A percentile compares a stretch with the other conserved stretches of the same genome.
Conservation (phyloP, 2,329 filamentous ascomycete genomes). For the Penicillium vulpinum region DNA sequence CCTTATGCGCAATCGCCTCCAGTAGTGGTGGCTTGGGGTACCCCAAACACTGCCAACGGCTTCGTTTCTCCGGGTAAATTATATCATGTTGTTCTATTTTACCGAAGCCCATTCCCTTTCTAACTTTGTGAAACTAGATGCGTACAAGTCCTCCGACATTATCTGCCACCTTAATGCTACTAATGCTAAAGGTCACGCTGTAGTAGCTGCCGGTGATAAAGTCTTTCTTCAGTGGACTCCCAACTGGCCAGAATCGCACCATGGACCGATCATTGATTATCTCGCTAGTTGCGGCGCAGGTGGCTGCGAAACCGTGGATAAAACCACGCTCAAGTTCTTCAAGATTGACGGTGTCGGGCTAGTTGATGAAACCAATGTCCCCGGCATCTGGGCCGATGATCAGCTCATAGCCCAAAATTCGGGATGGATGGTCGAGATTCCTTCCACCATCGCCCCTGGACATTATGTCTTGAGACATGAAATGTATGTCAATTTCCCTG, state of each 20-base stretch:
- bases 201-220: constrained; percentile 59
- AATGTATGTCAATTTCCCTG: constrained; percentile 24
- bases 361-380: constrained; percentile 42
- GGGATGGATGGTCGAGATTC: constrained; percentile 49
- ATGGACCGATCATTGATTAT: constrained; percentile 64
- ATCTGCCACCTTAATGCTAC: constrained; percentile 61
- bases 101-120: neutral
- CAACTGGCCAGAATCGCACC: constrained; percentile 63
- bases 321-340: constrained; percentile 57
- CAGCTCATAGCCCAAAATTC: constrained; percentile 52
- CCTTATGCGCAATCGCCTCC: constrained; percentile 38
- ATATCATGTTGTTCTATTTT: neutral
- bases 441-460: constrained; percentile 46
- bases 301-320: constrained; percentile 55
- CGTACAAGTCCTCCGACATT: constrained; percentile 54
- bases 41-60: constrained; percentile 53
- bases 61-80: constrained; percentile 47
- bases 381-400: constrained; percentile 57
- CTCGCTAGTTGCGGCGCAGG: constrained; percentile 56
- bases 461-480: constrained; percentile 56
- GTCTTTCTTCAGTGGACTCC: constrained; percentile 60
- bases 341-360: constrained; percentile 62
- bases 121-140: constrained; percentile 13
- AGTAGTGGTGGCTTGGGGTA: constrained; percentile 55
- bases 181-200: constrained; percentile 51